Evolutionary conservation across 441 rosid species (phyloP), one percentile per base, ranked within the genome.

Genomic region (Raphanus hybrid): DNA sequence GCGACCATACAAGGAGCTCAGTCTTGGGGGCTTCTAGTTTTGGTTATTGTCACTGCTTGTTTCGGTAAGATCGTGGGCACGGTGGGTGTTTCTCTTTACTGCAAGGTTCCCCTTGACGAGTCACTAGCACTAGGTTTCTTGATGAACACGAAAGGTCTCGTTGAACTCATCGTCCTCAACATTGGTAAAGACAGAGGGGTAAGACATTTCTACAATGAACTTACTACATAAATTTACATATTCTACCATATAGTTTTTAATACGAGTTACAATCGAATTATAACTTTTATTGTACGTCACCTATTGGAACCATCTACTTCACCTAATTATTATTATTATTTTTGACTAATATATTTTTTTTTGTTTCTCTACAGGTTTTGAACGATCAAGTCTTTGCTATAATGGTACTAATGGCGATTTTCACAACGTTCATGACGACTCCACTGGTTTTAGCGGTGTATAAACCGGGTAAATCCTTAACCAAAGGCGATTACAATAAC

Each of bases 131-230:
- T 86, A 0, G 91, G 91, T 20, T 85, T 88, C 84, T 72, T 88
- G 39, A 86, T 88, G 92, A 88, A 86, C 63, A 86, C 90, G 32
- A 88, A 88, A 82, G 92, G 88, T 1, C 76, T 88, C 64, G 90
- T 88, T 41, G 91, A 86, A 75, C 87, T 88, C 68, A 85, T 86
- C 23, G 88, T 88, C 66, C 90, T 88, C 52, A 88, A 88, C 80
- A 86, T 86, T 11, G 91, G 89, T 48, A 86, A 82, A 82, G 89
- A 88, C 67, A 84, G 86, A 84, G 82, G 83, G 81, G 91, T 88
- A 78, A 78, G 78, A 29, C 32, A 52, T 37, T 37, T 37, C 8
- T 8, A 37, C 43, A 0, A 1, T 6, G 39, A 5, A 35, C 3
- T 37, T 37, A 37, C 43, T 37, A 37, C 43, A 37, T 37, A 37